Percentiles rank a stretch among this genome's conserved stretches.
Evolutionary conservation across 202 grass and related monocot species (phyloP).

Genomic region (Setaria viridis): DNA sequence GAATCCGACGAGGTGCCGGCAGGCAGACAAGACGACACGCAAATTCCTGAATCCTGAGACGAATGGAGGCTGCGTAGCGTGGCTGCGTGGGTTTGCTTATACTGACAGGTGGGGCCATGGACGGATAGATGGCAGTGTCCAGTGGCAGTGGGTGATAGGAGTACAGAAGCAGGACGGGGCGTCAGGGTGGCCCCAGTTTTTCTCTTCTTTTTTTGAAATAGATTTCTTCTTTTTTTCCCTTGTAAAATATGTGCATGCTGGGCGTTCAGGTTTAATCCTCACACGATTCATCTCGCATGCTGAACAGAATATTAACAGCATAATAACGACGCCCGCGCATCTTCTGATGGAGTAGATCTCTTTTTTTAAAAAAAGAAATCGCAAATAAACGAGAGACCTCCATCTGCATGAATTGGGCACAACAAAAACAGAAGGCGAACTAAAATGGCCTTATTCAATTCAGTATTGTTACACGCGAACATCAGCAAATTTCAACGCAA

Average conservation of each 20-base stretch:
- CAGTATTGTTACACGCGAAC: neutral
- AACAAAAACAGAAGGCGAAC: neutral
- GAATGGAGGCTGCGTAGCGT: neutral
- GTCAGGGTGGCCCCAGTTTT: too few relatives aligned
- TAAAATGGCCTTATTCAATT: conserved; percentile 34
- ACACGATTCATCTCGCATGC: neutral
- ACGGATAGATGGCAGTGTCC: neutral
- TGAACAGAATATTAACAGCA: neutral
- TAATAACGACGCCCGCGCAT: neutral
- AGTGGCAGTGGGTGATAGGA: too few relatives aligned
- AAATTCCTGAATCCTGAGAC: too few relatives aligned
- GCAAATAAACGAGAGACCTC: neutral
- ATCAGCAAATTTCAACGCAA: neutral
- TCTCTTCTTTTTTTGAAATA: too few relatives aligned
- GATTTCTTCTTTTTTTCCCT: too few relatives aligned
- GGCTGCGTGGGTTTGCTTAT: neutral
- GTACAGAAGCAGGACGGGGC: too few relatives aligned
- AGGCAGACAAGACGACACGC: neutral
- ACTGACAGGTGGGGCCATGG: neutral
- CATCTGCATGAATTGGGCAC: neutral
- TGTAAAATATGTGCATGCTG: too few relatives aligned
- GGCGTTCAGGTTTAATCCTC: neutral
- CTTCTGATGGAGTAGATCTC: neutral
- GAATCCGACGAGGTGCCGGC: conserved; percentile 1
- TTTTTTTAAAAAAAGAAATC: neutral